Evolutionary conservation across 305 asterid genomes (phyloP).

Genomic region (Fraxinus greggii): DNA sequence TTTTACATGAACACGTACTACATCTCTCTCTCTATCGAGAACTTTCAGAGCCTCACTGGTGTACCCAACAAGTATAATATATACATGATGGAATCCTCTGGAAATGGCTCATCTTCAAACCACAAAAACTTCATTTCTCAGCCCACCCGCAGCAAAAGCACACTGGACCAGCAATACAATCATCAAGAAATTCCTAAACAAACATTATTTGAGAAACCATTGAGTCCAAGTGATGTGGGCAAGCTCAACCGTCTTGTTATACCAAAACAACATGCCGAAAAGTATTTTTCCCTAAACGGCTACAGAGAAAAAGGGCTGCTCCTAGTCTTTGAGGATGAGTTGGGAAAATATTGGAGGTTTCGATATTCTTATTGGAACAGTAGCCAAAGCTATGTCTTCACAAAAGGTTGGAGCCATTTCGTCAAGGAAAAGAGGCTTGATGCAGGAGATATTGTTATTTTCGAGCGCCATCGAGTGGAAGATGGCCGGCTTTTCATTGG

Average conservation of each 20-base stretch:
- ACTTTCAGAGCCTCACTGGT: constrained; percentile 33
- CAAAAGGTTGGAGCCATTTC: constrained; percentile 64
- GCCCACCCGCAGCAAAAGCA: background rate
- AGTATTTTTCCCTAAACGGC: constrained; percentile 42
- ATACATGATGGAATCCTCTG: constrained; percentile 27
- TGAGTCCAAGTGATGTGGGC: constrained; percentile 71
- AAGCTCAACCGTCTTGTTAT: constrained; percentile 63
- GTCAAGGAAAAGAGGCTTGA: constrained; percentile 57
- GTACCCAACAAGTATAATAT: constrained; percentile 26
- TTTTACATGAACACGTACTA: constrained; percentile 9
- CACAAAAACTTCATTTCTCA: constrained; percentile 8
- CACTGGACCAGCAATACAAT: background rate
- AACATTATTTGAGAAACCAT: constrained; percentile 48
- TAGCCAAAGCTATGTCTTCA: constrained; percentile 59
- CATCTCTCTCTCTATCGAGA: constrained; percentile 17
- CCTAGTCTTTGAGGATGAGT: constrained; percentile 47
- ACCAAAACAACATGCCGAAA: constrained; percentile 62
- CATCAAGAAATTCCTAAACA: constrained; percentile 28
- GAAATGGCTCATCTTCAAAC: constrained; percentile 25
- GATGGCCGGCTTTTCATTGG: constrained; percentile 45
- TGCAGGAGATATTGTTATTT: constrained; percentile 52
- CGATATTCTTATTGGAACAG: constrained; percentile 61
- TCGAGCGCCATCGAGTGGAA: constrained; percentile 39
- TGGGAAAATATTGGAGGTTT: constrained; percentile 51
- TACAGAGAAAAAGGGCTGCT: constrained; percentile 44